Evolutionary conservation across 2,329 filamentous ascomycete species (phyloP).

Genomic region (Teratosphaeria destructans): DNA sequence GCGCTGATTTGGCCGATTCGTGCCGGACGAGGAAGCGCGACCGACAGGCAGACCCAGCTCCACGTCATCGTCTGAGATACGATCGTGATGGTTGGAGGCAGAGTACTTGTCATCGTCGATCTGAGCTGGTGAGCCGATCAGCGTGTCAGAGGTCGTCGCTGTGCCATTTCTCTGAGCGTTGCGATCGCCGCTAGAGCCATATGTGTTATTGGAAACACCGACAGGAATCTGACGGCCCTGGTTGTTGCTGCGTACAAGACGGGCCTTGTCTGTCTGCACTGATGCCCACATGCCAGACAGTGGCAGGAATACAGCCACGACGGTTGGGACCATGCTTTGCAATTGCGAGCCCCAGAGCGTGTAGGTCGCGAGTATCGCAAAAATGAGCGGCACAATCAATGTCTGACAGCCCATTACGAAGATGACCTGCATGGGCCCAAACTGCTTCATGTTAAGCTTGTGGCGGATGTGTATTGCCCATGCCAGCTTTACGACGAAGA

Average conservation of each 20-base stretch:
- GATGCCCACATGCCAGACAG: constrained; percentile 54
- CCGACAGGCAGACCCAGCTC: not conserved
- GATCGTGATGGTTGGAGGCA: not conserved
- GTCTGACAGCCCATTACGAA: constrained; percentile 60
- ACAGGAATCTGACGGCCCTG: constrained; percentile 15
- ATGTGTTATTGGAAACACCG: constrained; percentile 1
- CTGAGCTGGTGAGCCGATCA: constrained; percentile 1
- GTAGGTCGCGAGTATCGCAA: constrained; percentile 48
- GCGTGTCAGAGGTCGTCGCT: constrained; percentile 3
- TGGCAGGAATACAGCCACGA: constrained; percentile 53
- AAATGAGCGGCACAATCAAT: constrained; percentile 52
- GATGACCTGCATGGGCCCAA: constrained; percentile 56
- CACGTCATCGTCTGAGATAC: not conserved
- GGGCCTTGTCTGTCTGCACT: constrained; percentile 13
- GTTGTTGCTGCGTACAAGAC: constrained; percentile 6
- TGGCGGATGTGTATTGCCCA: constrained; percentile 46
- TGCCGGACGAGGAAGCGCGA: not conserved
- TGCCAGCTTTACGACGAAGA: constrained; percentile 53
- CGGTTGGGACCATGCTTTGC: constrained; percentile 44
- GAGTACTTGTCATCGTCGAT: not conserved
- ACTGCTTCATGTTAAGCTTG: constrained; percentile 47
- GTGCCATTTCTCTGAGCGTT: constrained; percentile 4
- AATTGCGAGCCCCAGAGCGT: constrained; percentile 40
- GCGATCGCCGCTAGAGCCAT: constrained; percentile 3
- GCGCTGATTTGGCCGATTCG: not conserved